Conservation (phyloP, 257 asterid species). For the Nicotiana undulata region DNA sequence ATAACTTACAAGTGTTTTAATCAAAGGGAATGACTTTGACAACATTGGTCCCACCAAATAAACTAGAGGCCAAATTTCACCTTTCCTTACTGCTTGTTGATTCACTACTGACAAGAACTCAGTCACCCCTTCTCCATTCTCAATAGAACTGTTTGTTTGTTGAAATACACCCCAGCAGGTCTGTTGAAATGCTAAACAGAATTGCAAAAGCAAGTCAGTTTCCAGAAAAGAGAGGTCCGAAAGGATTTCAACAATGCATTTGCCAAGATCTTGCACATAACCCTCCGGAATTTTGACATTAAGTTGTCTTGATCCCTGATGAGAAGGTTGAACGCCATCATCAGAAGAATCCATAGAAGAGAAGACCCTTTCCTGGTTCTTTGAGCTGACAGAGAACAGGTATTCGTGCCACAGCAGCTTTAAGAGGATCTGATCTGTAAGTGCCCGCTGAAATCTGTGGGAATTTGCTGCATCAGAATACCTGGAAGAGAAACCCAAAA, state of each 20-base stretch:
- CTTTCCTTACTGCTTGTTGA: conserved; percentile 54
- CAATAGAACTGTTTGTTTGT: conserved; percentile 40
- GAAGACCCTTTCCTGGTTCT: conserved; percentile 25
- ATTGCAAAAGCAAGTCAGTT: conserved; percentile 44
- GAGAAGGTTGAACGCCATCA: conserved; percentile 26
- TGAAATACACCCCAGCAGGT: conserved; percentile 55
- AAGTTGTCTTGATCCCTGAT: conserved; percentile 45
- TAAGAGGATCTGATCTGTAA: conserved; percentile 54
- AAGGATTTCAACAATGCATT: conserved; percentile 72
- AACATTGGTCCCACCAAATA: conserved; percentile 69
- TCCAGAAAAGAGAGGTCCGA: conserved; percentile 46
- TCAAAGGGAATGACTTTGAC: conserved; percentile 46
- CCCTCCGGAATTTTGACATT: conserved; percentile 39
- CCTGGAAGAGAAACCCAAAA: conserved; percentile 31
- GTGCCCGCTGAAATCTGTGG: conserved; percentile 35
- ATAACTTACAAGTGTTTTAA: conserved; percentile 56
- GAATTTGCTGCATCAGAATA: conserved; percentile 50
- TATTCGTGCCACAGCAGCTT: conserved; percentile 82
- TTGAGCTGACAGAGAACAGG: conserved; percentile 36
- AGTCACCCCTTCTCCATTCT: conserved; percentile 41
- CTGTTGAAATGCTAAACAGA: conserved; percentile 57
- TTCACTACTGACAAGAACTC: conserved; percentile 54
- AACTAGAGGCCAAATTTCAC: conserved; percentile 82
- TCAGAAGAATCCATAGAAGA: conserved; percentile 30
- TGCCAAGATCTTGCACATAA: conserved; percentile 64